Evolutionary conservation across 495 filamentous ascomycete species (phyloP), one percentile per base, ranked within the genome.

Genomic region (Penicillium daleae): DNA sequence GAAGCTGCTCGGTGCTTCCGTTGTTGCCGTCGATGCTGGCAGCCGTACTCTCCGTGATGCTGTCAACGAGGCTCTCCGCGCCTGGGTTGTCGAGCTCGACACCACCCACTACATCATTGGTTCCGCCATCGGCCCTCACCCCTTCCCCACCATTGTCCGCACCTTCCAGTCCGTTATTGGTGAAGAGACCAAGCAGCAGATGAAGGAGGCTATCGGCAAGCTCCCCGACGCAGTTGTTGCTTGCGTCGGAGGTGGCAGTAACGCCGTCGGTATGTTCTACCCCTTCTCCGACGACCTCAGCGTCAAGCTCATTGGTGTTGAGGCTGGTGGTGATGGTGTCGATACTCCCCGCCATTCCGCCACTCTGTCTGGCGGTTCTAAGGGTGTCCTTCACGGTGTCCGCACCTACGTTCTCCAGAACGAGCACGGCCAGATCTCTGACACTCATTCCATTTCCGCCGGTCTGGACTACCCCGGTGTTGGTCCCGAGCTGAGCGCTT

Each of bases 101-200:
- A 94, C 91, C n/a, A 97, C 95, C 0, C 94, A 97, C 78, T 98
- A 97, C 80, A 92, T 97, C 74, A 95, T 97, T 68, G 95, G 94
- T 27, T 96, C 91, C 7, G 94, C 95, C 15, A 97, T 98, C 66
- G 94, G 94, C 0, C 94, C 94, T 9, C 93, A 98, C 67, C 94
- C 94, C 15, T 97, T 96, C 86, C 94, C 94, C 0, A 97, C 92
- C 44, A 97, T 98, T 59, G 94, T 97, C 8, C 89, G 94, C 48
- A 97, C 93, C 0, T 97, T 98, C 86, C 95, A 98, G 79, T 92
- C 88, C 6, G 88, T 97, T 46, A 97, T 97, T 59, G 94, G 94
- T 6, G 86, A 88, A 62, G 95, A 99, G 79, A 97, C 96, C 48
- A 95, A 93, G 76, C 79, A 87, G 54, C 96, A 99, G 78, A 89